Percentiles rank a stretch among this genome's conserved stretches.
Evolutionary conservation across 2,329 filamentous ascomycete species (phyloP).

Genomic region (Daldinia sp.): DNA sequence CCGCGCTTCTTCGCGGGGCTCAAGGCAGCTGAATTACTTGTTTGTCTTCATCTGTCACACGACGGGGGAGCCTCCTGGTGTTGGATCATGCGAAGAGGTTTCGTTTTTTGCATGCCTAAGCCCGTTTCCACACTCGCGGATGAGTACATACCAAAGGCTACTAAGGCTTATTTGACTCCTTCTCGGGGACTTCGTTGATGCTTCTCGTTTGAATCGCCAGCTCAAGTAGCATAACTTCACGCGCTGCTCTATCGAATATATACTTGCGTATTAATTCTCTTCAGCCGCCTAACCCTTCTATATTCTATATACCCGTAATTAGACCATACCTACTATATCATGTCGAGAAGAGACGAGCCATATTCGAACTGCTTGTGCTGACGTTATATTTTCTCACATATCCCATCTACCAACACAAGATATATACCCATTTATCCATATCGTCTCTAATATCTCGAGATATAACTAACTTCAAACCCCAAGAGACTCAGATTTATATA

Average conservation of each 20-base stretch:
- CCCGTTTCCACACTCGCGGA: not conserved
- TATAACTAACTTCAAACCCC: not conserved
- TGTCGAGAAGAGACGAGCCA: not conserved
- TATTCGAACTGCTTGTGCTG: not conserved
- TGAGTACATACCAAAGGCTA: slow-evolving; percentile 11
- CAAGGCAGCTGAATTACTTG: slow-evolving; percentile 39
- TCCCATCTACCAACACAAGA: not conserved
- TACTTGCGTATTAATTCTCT: slow-evolving; percentile 2
- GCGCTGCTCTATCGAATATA: slow-evolving; percentile 2
- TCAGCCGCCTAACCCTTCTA: not conserved
- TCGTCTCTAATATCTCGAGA: not conserved
- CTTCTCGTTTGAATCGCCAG: slow-evolving; percentile 6
- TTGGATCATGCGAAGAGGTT: slow-evolving; percentile 24
- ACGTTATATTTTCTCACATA: slow-evolving; percentile 9
- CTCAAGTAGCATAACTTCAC: slow-evolving; percentile 14
- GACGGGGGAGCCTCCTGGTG: slow-evolving; percentile 2
- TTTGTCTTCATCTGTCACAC: slow-evolving; percentile 15
- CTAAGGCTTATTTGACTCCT: not conserved
- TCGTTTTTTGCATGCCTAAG: slow-evolving; percentile 16
- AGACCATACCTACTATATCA: not conserved
- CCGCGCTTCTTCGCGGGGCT: slow-evolving; percentile 11
- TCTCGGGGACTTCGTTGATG: slow-evolving; percentile 7
- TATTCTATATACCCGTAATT: slow-evolving; percentile 5
- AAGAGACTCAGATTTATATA: not conserved
- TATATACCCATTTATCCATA: not conserved